A percentile compares a stretch with the other conserved stretches of the same genome.
Conservation (phyloP, 108 stramenopile genomes). For the Cyclotella kingstonii region DNA sequence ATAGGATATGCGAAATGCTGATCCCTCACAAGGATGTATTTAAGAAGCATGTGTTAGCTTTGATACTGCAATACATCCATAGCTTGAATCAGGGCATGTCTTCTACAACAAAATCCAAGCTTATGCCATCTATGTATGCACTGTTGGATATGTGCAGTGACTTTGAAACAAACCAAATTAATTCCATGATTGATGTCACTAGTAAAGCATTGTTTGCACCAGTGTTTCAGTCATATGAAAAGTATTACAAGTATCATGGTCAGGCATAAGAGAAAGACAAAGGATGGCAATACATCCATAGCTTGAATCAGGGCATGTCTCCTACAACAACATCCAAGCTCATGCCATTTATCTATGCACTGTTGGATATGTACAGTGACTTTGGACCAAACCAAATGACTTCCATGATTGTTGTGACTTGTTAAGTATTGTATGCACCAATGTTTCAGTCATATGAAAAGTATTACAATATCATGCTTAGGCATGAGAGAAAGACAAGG, state of each 20-base stretch:
- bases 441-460: constrained; percentile 70
- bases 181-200: constrained; percentile 64
- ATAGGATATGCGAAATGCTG: constrained; percentile 67
- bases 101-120: constrained; percentile 41
- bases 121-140: constrained; percentile 61
- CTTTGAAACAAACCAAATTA: constrained; percentile 68
- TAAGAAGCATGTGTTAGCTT: constrained; percentile 76
- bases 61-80: constrained; percentile 65
- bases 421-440: constrained; percentile 59
- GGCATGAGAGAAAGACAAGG: too few relatives aligned
- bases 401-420: constrained; percentile 59
- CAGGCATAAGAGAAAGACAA: constrained; percentile 57
- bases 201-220: constrained; percentile 63
- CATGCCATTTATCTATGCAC: constrained; percentile 58
- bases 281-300: constrained; percentile 59
- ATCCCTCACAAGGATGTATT: constrained; percentile 83
- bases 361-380: constrained; percentile 70
- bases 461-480: constrained; percentile 74
- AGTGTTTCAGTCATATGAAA: constrained; percentile 66
- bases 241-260: constrained; percentile 73
- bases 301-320: constrained; percentile 46
- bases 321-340: constrained; percentile 46
- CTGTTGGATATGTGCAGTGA: constrained; percentile 72
- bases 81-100: constrained; percentile 46
- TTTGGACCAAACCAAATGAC: constrained; percentile 72